Conservation (phyloP, 2,329 filamentous ascomycete species). For the Rutstroemia sydowiana region DNA sequence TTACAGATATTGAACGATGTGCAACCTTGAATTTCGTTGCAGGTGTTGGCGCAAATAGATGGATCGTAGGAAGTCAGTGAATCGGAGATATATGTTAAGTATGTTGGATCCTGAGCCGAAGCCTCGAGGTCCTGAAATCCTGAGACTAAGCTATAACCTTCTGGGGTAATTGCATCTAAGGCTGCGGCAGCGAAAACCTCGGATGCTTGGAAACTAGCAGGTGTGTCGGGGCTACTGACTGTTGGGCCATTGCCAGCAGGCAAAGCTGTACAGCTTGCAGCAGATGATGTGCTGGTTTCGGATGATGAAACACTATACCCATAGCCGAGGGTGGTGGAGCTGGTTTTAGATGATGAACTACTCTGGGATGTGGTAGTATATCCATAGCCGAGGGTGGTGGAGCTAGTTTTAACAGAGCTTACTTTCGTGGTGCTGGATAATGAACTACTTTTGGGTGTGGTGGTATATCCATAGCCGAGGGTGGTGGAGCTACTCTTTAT, state of each 20-base stretch:
- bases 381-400: no score
- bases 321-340: no score
- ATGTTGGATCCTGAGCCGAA: constrained; percentile 2
- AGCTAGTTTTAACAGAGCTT: no score
- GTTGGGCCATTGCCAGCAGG: constrained; percentile 2
- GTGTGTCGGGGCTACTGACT: constrained; percentile 1
- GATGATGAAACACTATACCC: no score
- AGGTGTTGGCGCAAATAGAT: constrained; percentile 6
- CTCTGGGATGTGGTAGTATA: no score
- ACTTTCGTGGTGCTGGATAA: no score
- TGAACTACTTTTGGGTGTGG: no score
- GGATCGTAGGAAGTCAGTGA: constrained; percentile 7
- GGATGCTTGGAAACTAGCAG: neutral
- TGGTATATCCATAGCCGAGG: no score
- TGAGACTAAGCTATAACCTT: neutral
- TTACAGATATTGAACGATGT: constrained; percentile 8
- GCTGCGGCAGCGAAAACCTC: neutral
- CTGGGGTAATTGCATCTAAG: neutral
- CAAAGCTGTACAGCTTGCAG: neutral
- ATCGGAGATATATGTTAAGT: constrained; percentile 8
- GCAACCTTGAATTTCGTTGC: constrained; percentile 8
- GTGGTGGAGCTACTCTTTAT: no score
- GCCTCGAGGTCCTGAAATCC: constrained; percentile 2
- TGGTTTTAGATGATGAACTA: no score
- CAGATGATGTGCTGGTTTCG: constrained; percentile 1